phyloP scores from a whole-genome alignment of 176 grass and related monocot species.

The Pharus latifolius region DNA sequence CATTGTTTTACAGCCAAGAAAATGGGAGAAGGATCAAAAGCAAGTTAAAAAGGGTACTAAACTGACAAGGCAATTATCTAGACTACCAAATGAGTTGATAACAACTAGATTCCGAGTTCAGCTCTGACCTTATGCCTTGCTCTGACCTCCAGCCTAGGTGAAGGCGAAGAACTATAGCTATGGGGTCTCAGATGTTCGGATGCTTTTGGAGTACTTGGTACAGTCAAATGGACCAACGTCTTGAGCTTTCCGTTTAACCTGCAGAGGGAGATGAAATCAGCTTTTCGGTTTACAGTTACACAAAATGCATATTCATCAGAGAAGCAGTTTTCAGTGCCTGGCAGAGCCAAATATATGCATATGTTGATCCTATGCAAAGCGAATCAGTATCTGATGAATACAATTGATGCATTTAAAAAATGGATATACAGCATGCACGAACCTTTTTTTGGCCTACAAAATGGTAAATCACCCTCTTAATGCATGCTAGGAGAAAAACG shows the following conservation, averaged over 20 bases:
- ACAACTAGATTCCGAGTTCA: neutral
- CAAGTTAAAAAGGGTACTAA: too few relatives aligned
- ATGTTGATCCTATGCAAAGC: neutral
- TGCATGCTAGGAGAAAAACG: neutral
- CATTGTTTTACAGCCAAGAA: neutral
- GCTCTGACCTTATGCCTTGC: too few relatives aligned
- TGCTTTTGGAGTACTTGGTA: constrained; percentile 58
- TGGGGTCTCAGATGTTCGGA: constrained; percentile 15
- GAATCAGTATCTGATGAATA: neutral
- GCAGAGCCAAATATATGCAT: neutral
- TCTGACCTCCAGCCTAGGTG: too few relatives aligned
- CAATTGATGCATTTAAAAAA: neutral
- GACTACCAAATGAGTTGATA: neutral
- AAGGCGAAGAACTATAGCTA: neutral
- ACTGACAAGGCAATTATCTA: neutral
- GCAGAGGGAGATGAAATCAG: neutral
- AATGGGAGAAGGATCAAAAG: too few relatives aligned
- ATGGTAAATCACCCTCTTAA: neutral
- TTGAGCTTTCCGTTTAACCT: constrained; percentile 70
- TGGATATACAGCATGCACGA: neutral
- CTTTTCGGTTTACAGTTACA: too few relatives aligned
- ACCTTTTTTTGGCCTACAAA: neutral
- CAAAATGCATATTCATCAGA: neutral
- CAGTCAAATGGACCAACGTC: constrained; percentile 60
- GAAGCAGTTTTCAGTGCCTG: neutral